These are phyloP conservation scores for Cystobasidium slooffiae DNA, from an alignment of 1,284 basidiomycete species.

Conservation along the genomic window DNA sequence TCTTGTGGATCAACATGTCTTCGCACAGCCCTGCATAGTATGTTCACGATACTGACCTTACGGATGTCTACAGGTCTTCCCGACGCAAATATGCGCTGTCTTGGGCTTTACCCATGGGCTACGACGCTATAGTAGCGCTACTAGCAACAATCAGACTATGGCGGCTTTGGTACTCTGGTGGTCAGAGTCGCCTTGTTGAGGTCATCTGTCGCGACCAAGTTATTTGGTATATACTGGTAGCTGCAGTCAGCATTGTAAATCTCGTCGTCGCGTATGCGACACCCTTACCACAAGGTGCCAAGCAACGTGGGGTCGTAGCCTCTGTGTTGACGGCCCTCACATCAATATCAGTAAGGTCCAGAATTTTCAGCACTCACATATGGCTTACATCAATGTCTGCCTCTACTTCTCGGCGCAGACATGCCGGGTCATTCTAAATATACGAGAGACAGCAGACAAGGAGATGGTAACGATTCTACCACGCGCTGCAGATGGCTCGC, in stretches of 20 bases:
- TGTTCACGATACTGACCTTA: too few relatives aligned
- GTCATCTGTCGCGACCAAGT: neutral
- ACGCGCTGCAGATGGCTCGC: neutral
- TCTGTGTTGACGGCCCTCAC: neutral
- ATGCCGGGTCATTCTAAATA: constrained; percentile 3
- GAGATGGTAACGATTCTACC: neutral
- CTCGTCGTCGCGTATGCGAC: neutral
- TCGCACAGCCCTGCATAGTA: too few relatives aligned
- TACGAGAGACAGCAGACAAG: neutral
- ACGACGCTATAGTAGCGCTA: neutral
- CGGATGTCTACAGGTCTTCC: too few relatives aligned
- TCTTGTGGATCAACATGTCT: too few relatives aligned
- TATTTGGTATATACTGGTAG: neutral
- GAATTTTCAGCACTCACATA: too few relatives aligned
- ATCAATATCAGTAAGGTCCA: constrained; percentile 6
- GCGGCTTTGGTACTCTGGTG: neutral
- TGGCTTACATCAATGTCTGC: too few relatives aligned
- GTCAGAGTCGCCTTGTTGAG: neutral
- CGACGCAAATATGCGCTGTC: neutral
- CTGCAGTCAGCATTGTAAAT: neutral
- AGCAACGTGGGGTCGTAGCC: neutral
- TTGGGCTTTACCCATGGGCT: neutral
- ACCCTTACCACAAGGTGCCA: neutral
- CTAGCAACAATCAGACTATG: neutral
- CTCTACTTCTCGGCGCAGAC: too few relatives aligned